Percentiles rank a stretch among this genome's conserved stretches.
Evolutionary conservation across 441 rosid genomes (phyloP).

Genomic region (Adansonia gregorii): DNA sequence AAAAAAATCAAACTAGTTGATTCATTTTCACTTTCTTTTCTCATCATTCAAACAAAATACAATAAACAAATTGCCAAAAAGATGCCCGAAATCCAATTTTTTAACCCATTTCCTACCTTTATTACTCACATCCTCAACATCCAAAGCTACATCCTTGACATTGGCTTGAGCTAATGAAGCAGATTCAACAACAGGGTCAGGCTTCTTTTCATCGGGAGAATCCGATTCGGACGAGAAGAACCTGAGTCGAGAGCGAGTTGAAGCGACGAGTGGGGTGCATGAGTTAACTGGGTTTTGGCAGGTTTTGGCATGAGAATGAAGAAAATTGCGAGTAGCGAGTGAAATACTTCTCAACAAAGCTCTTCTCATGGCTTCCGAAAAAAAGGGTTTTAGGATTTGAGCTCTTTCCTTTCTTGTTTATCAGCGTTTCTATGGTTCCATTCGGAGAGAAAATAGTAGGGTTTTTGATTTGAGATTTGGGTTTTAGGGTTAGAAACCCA

Average conservation of each 20-base stretch:
- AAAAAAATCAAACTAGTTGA: neutral
- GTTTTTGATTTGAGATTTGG: neutral
- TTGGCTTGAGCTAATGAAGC: constrained; percentile 25
- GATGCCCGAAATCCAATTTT: neutral
- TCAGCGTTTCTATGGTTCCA: neutral
- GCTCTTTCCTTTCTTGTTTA: neutral
- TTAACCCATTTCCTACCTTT: constrained; percentile 42
- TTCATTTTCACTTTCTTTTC: constrained; percentile 14
- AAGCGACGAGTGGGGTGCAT: constrained; percentile 22
- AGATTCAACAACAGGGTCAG: constrained; percentile 33
- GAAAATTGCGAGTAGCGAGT: constrained; percentile 34
- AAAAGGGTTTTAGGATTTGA: constrained; percentile 36
- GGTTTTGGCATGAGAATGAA: constrained; percentile 26
- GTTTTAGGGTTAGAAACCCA: neutral
- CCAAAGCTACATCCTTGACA: constrained; percentile 29
- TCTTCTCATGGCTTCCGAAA: constrained; percentile 43
- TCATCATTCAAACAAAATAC: constrained; percentile 11
- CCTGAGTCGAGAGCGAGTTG: constrained; percentile 35
- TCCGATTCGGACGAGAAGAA: constrained; percentile 57
- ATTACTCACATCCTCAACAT: constrained; percentile 43
- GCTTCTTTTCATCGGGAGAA: constrained; percentile 31
- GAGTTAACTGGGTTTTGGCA: constrained; percentile 17
- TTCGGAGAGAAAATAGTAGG: neutral
- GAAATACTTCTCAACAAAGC: constrained; percentile 37
- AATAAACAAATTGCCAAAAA: neutral